Base-by-base conservation (phyloP, 495 filamentous ascomycete genomes). In the Lophiostoma macrostomum region DNA sequence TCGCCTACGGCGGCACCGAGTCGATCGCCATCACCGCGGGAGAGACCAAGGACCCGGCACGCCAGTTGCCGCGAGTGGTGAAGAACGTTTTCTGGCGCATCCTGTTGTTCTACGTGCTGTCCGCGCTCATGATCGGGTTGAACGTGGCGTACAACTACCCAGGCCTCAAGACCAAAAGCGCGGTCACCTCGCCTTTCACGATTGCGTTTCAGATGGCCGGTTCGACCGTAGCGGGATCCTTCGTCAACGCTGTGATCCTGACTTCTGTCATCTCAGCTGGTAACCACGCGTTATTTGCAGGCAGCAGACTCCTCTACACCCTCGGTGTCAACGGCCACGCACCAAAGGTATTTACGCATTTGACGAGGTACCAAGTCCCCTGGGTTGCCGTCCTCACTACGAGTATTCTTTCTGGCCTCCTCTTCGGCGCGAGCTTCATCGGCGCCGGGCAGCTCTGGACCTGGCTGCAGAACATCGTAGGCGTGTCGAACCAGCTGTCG, bases 21-120 rank as follows among this genome's bases (percentile, higher is more conserved):
- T 73, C 82, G 53, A 77, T 87, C 19, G 83, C 78, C 38, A 75
- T 91, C 7, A 84, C 88, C 0, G 88, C 84, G 3, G 85, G 85
- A 47, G 89, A 95, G 68, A 83, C 87, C 50, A 77, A 77, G 20
- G 86, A 86, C 51, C 89, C 89, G 1, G 74, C 81, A 28, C 80
- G 79, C 56, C 83, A 85, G 32, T 80, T 95, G 44, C 88, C 88
- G 34, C 74, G 75, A 43, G 89, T 88, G 2, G 83, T 82, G 11
- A 82, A 82, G 39, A 80, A 86, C 47, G 86, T 87, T 41, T 91
- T 94, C 67, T 90, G 85, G 74, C 85, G 89, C 31, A 87, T 95
- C 64, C 65, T 84, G 39, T 76, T 93, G 71, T 93, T 95, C 76
- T 93, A 93, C 69, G 47, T 79, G 37, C 64, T 78, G 6, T 76